phyloP scores from a whole-genome alignment of 2,329 filamentous ascomycete species.

The Teratosphaeria zuluensis region DNA sequence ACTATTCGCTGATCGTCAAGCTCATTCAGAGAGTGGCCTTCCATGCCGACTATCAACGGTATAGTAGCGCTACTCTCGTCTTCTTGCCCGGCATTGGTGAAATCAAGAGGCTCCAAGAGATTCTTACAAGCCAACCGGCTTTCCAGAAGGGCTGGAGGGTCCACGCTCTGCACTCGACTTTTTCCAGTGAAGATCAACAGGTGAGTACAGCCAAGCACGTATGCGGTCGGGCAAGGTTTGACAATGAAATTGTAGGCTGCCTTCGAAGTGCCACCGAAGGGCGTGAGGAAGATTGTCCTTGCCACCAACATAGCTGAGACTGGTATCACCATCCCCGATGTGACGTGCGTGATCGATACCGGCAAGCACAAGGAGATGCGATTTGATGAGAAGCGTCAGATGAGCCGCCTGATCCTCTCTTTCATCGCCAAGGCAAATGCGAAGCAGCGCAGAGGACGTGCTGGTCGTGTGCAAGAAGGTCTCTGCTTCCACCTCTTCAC shows the following conservation, averaged over 20 bases:
- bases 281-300: conserved; percentile 83
- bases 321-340: conserved; percentile 91
- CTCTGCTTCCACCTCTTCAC: conserved; percentile 96
- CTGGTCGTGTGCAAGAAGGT: conserved; percentile 88
- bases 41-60: conserved; percentile 55
- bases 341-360: conserved; percentile 92
- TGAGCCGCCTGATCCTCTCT: conserved; percentile 83
- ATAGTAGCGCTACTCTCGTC: conserved; percentile 84
- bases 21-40: conserved; percentile 68
- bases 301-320: conserved; percentile 98
- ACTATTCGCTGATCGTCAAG: conserved; percentile 75
- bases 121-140: conserved; percentile 64
- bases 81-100: conserved; percentile 93
- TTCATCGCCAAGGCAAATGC: conserved; percentile 95
- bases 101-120: conserved; percentile 58
- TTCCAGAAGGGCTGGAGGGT: conserved; percentile 75
- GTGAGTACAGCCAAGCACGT: background rate
- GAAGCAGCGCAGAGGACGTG: conserved; percentile 86
- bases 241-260: conserved; percentile 43
- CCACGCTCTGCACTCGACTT: conserved; percentile 85
- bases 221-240: background rate
- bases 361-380: conserved; percentile 97
- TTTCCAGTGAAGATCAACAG: conserved; percentile 93
- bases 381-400: conserved; percentile 84
- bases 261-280: conserved; percentile 73